Evolutionary conservation across 2,329 filamentous ascomycete species (phyloP).

Genomic region (Botrytis pseudocinerea): DNA sequence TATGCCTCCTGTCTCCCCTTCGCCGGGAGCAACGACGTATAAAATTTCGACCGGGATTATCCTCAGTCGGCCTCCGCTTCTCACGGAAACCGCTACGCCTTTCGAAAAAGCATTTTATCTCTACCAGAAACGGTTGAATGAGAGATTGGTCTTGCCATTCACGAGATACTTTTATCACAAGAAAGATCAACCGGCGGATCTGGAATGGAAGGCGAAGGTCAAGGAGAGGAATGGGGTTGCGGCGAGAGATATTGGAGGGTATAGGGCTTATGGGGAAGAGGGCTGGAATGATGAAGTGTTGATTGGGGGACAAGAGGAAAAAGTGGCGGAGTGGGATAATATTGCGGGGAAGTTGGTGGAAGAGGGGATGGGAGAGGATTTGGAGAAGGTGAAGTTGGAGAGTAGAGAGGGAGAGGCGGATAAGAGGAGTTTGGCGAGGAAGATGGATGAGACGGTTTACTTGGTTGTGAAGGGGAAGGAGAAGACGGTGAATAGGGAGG

Average conservation of each 20-base stretch:
- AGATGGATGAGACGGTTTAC: conserved; percentile 81
- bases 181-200: conserved; percentile 76
- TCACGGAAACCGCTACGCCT: conserved; percentile 79
- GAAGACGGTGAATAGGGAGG: not conserved
- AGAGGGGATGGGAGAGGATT: conserved; percentile 43
- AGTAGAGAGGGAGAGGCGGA: conserved; percentile 77
- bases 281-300: conserved; percentile 92
- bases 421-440: conserved; percentile 73
- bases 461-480: conserved; percentile 70
- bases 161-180: conserved; percentile 94
- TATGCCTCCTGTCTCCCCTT: conserved; percentile 32
- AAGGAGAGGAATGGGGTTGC: conserved; percentile 70
- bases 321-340: conserved; percentile 40
- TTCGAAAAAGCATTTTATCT: conserved; percentile 95
- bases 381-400: conserved; percentile 53
- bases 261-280: conserved; percentile 68
- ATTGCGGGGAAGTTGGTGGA: conserved; percentile 63
- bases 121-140: conserved; percentile 95
- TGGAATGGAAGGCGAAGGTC: conserved; percentile 89
- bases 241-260: conserved; percentile 81
- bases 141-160: conserved; percentile 85
- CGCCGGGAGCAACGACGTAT: conserved; percentile 38
- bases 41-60: conserved; percentile 68
- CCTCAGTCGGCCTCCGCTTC: conserved; percentile 81
- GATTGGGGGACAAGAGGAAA: conserved; percentile 67